These are phyloP conservation scores for Micromonas pusilla DNA, from an alignment of 139 green algal species.

Conservation along the genomic window DNA sequence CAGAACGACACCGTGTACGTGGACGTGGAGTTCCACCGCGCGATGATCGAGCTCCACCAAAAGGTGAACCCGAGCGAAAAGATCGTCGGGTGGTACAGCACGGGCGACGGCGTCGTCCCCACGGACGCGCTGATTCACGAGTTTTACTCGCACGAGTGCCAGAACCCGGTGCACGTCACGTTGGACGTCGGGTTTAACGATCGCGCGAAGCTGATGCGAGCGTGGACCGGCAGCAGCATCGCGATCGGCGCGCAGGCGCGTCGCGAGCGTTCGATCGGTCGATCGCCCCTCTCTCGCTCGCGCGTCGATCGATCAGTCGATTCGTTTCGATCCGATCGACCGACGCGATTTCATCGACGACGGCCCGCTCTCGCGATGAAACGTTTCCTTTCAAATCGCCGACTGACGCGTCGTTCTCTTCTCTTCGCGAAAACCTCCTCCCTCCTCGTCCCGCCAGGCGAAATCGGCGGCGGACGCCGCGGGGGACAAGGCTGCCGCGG, in stretches of 20 bases:
- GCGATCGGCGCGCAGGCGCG: neutral
- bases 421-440: too few species aligned
- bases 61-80: constrained; percentile 71
- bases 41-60: constrained; percentile 83
- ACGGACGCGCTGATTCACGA: constrained; percentile 81
- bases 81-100: constrained; percentile 76
- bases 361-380: too few species aligned
- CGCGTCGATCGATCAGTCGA: too few species aligned
- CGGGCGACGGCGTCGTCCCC: constrained; percentile 58
- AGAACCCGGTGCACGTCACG: constrained; percentile 24
- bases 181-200: constrained; percentile 15
- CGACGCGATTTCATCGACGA: too few species aligned
- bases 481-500: neutral
- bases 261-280: neutral
- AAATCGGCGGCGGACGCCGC: neutral
- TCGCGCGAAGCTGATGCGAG: neutral
- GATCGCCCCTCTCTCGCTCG: too few species aligned
- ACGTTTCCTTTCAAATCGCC: too few species aligned
- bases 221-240: neutral
- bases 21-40: constrained; percentile 89
- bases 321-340: too few species aligned
- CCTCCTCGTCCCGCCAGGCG: too few species aligned
- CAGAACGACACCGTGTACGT: constrained; percentile 68
- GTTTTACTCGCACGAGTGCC: constrained; percentile 15
- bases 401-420: too few species aligned